Base-by-base conservation (phyloP, 768 basidiomycete genomes). In the Russula dissimulans region DNA sequence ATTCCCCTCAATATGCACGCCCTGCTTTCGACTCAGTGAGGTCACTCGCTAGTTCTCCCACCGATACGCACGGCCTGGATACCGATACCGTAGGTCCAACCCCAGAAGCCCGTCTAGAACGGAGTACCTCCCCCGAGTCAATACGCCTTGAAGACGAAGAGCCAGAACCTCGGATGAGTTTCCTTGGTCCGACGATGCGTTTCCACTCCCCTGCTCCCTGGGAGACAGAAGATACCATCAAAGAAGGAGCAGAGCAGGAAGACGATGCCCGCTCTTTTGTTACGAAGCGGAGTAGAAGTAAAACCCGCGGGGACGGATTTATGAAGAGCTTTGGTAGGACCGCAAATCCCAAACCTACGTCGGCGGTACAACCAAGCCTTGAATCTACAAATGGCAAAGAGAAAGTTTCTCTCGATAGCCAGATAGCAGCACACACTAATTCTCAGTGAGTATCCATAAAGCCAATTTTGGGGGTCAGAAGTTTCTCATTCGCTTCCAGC, bases 201-300 rank as follows among this genome's bases (percentile, higher is more conserved):
- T 83, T 89, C 68, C 87, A 89, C 71, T 87, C 86, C 62, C 85
- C 80, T 29, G 86, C 89, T 17, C 89, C 89, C 43, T 92, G 89
- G 89, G 89, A 91, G 72, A 72, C 78, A 41, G 86, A 82, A 51
- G 81, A 78, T 14, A 42, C 71, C 4, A 59, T 78, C 3, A 71
- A 75, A 34, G 79, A 78, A 67, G 81, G 77, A 36, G 76, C 77
- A 31, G 82, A 83, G 44, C 66, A 72, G 4, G 77, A 79, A 43
- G 74, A 75, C 26, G 70, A 68, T 48, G 61, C 69, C 57, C 67
- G 70, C 69, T 69, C 71, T 56, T 64, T 69, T 65, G 60, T 68
- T 57, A 60, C 70, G 42, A 56, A 67, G 63, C 68, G 50, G 50
- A 67, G 63, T 66, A 71, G 67, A 53, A 67, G 54, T 65, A 69